Conservation (phyloP, 768 basidiomycete species). For the Boletus pseudo-olivaceus region DNA sequence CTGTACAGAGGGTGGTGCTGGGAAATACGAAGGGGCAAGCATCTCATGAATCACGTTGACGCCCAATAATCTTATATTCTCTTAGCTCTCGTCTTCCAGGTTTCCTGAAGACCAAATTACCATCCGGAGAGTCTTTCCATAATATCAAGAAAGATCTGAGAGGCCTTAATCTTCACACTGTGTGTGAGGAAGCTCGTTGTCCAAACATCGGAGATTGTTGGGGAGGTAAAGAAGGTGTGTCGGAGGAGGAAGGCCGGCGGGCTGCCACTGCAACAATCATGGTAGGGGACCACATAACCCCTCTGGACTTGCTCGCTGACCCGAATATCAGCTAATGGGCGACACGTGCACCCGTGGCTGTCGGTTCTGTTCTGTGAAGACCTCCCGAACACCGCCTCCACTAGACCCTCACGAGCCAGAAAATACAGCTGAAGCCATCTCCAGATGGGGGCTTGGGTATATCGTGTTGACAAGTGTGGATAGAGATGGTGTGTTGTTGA, state of each 20-base stretch:
- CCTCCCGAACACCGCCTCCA: constrained; percentile 81
- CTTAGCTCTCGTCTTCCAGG: constrained; percentile 80
- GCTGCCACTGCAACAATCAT: constrained; percentile 98
- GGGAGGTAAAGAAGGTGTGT: constrained; percentile 75
- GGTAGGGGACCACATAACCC: constrained; percentile 44
- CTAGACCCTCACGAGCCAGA: constrained; percentile 96
- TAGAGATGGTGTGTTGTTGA: constrained; percentile 71
- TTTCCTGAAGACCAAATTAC: constrained; percentile 88
- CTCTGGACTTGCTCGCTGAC: constrained; percentile 6
- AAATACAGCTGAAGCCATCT: constrained; percentile 96
- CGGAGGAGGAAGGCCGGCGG: constrained; percentile 68
- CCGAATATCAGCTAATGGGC: constrained; percentile 78
- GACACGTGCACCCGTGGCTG: constrained; percentile 98
- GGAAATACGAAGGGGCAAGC: constrained; percentile 68
- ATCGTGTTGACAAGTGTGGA: constrained; percentile 97
- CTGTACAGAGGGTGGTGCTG: constrained; percentile 58
- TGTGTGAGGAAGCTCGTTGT: constrained; percentile 98
- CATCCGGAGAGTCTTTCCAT: constrained; percentile 81
- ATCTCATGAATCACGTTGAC: not conserved
- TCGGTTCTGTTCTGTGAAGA: constrained; percentile 96
- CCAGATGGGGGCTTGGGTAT: constrained; percentile 96
- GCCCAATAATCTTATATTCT: not conserved
- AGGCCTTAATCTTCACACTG: constrained; percentile 88
- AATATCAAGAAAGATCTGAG: constrained; percentile 95
- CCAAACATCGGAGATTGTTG: constrained; percentile 99